Percentiles rank a stretch among this genome's conserved stretches.
Evolutionary conservation across 2,329 filamentous ascomycete species (phyloP).

Genomic region (Neurospora sp.): DNA sequence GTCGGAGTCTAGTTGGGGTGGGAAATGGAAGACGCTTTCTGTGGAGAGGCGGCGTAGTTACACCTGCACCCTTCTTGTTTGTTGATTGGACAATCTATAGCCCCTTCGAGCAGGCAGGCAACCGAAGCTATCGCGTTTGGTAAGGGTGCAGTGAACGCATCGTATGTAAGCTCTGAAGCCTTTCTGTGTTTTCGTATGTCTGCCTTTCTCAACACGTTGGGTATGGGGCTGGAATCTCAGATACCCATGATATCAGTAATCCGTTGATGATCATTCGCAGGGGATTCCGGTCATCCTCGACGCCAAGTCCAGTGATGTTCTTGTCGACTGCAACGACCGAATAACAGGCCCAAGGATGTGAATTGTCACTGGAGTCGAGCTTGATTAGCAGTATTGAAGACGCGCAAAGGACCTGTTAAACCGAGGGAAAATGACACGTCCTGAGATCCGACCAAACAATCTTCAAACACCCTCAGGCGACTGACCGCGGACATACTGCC

Average conservation of each 20-base stretch:
- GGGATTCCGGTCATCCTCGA: neutral
- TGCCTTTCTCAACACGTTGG: neutral
- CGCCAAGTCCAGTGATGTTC: neutral
- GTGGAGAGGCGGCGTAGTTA: neutral
- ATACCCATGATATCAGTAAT: neutral
- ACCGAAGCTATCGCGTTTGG: neutral
- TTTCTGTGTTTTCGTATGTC: neutral
- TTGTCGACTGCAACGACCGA: neutral
- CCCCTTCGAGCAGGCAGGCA: neutral
- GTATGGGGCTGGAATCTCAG: neutral
- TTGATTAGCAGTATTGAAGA: neutral
- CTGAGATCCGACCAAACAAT: no score
- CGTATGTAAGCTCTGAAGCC: neutral
- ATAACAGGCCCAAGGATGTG: neutral
- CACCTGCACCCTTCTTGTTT: neutral
- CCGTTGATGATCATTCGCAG: neutral
- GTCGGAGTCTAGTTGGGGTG: neutral
- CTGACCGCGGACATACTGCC: neutral
- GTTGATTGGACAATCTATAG: neutral
- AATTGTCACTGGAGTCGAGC: neutral
- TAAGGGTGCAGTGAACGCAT: neutral
- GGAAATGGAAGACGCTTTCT: neutral
- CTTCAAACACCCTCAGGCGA: neutral
- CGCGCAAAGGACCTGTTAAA: neutral
- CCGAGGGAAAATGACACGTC: neutral